These are phyloP conservation scores for Naganishia vishniacii DNA, from an alignment of 768 basidiomycete species.

Conservation along the genomic window DNA sequence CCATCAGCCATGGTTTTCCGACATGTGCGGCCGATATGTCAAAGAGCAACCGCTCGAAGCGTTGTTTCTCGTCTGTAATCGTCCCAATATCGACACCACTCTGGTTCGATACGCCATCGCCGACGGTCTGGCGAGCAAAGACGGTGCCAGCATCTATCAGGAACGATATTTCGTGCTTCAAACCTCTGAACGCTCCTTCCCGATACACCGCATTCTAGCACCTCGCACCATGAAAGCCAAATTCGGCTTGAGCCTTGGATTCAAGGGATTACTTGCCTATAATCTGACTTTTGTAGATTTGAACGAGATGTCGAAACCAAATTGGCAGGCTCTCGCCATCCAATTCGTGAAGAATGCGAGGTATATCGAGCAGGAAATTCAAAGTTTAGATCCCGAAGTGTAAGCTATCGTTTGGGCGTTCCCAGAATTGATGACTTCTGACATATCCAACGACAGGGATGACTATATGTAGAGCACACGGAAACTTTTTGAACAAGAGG, in stretches of 20 bases:
- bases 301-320: background rate
- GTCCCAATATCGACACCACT: background rate
- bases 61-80: background rate
- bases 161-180: too few species aligned
- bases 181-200: too few species aligned
- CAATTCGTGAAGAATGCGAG: background rate
- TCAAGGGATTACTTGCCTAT: background rate
- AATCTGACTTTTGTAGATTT: background rate
- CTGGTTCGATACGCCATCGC: background rate
- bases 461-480: too few species aligned
- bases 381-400: too few species aligned
- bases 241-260: background rate
- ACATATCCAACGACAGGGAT: too few species aligned
- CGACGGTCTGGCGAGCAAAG: background rate
- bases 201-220: too few species aligned
- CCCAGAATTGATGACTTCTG: too few species aligned
- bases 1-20: slow-evolving; percentile 2
- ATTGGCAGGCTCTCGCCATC: background rate
- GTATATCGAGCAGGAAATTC: background rate
- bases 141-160: too few species aligned
- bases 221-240: too few species aligned
- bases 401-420: background rate
- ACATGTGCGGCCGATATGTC: background rate
- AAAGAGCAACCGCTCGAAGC: background rate
- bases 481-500: too few species aligned